Evolutionary conservation across 2,329 filamentous ascomycete species (phyloP), one percentile per base, ranked within the genome.

Genomic region (Conoideocrella luteorostrata): DNA sequence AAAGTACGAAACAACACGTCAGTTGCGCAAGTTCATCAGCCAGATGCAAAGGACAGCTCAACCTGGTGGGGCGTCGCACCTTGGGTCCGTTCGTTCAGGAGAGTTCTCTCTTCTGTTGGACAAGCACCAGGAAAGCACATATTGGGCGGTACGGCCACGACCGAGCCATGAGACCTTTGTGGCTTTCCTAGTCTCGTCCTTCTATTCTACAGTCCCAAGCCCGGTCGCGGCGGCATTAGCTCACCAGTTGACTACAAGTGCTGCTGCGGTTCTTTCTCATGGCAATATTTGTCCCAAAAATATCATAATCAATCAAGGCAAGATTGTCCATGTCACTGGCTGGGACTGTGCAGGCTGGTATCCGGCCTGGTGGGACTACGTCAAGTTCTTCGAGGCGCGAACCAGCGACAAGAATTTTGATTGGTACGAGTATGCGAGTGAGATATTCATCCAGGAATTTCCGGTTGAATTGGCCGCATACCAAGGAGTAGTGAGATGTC

Each of bases 281-380:
- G 51, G 53, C 1, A 49, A 53, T 6, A 38, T 63, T 13, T 55
- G 53, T 22, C 60, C 58, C 3, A 51, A 35, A n/a, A 57, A 60
- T 24, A 59, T 62, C 26, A 44, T 63, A n/a, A 52, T 62, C 7
- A 40, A 50, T 1, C 48, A 56, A 9, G 46, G 41, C 15, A 45
- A 44, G 18, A 53, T 63, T 28, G 45, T 46, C 7, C 51, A 49
- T 39, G 53, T 63, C 32, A 39, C 56, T 6, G 57, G 59, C 12
- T 63, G 59, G 60, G 57, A 61, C 36, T 59, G 49, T 23, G 56
- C 58, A 4, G 60, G 60, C 15, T 54, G 51, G 47, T 63, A 62
- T 46, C 60, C 60, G 1, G 50, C 49, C 13, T 63, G 60, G 60
- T 62, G 60, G 60, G 59, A 63, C 7, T 63, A 62, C 36, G 59